Evolutionary conservation across 495 filamentous ascomycete species (phyloP), one percentile per base, ranked within the genome.

Genomic region (Darksidea phi): DNA sequence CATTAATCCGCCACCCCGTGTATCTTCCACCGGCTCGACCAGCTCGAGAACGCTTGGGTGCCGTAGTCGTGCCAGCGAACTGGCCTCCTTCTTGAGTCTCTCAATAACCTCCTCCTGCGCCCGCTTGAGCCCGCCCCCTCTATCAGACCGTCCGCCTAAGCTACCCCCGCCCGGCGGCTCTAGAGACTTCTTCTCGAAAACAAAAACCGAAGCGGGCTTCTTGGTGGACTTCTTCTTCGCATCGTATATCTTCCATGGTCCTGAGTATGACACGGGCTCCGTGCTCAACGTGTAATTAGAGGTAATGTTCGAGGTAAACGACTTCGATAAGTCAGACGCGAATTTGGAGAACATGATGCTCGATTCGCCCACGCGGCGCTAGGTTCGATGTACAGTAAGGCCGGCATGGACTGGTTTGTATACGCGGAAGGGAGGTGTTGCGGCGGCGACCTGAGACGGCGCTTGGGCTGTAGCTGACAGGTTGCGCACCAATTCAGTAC

Each of bases 241-340:
- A 77, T 95, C 89, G 78, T 90, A 91, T 73, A 98, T 92, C 77
- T 91, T 96, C 94, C 94, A 98, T 23, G 92, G 89, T 20, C 94
- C 94, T 21, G 91, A 88, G 32, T 82, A 82, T 18, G 89, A 82
- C 11, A 81, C 82, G 20, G 88, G 82, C 52, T 82, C 79, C 18
- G 85, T 77, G 7, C 89, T 83, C 51, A 96, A 78, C 57, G 85
- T 82, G 75, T 98, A 98, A 74, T 96, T 93, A 61, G 88, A 83
- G 59, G 85, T 82, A 75, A 98, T 98, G 72, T 96, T 93, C 49
- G 89, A 89, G 52, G 84, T 84, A 73, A 98, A 89, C 28, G 94
- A 92, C 74, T 97, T 97, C 68, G 41, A 43, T 13, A 43, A 20
- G 41, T 43, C 41, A 13, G 41, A 4, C 97, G 77, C 25, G 90